Evolutionary conservation across 352 stramenopile species (phyloP), one percentile per base, ranked within the genome.

Genomic region (Phytophthora europaea): DNA sequence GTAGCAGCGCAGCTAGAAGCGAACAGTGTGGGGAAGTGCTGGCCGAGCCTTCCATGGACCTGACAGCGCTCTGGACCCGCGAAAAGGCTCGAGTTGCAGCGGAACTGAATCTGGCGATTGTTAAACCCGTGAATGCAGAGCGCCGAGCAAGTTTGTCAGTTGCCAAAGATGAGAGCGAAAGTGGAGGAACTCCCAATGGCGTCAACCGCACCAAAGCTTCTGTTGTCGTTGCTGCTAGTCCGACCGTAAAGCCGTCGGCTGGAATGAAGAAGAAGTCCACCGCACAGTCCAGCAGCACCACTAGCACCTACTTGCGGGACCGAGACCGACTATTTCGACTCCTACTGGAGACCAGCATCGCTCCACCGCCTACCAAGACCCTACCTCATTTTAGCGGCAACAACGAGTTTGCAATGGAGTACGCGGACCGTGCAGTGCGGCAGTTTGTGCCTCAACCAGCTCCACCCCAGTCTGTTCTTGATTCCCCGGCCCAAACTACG

Each of bases 401-500:
- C 45, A 92, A 92, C 53, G 83, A 90, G 59, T 91, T 92, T 47
- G 84, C 85, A 6, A 85, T 89, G 38, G 85, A 92, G 50, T 92
- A 88, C 56, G 80, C 83, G 0, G 82, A 88, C 26, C 80, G 78
- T 31, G 85, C 80, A 22, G 61, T 62, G 26, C 52, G 54, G 16
- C 61, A 69, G 5, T 67, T 66, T n/a, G 31, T 70, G 5, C 61
- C 70, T 16, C 72, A 55, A 26, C 72, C 54, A 40, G 13, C 26
- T 9, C 63, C 55, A 15, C 58, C 70, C n/a, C 59, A 65, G 26
- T 15, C 28, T 34, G 1, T 16, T 36, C 26, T 20, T 47, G 40
- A 59, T 38, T 26, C 67, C 3, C 47, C 28, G 22, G n/a, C 40
- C 2, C 51, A 58, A 5, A 48, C 28, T n/a, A n/a, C 38, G 13